Evolutionary conservation across 768 basidiomycete genomes (phyloP).

Genomic region (Tylopilus intermedius): DNA sequence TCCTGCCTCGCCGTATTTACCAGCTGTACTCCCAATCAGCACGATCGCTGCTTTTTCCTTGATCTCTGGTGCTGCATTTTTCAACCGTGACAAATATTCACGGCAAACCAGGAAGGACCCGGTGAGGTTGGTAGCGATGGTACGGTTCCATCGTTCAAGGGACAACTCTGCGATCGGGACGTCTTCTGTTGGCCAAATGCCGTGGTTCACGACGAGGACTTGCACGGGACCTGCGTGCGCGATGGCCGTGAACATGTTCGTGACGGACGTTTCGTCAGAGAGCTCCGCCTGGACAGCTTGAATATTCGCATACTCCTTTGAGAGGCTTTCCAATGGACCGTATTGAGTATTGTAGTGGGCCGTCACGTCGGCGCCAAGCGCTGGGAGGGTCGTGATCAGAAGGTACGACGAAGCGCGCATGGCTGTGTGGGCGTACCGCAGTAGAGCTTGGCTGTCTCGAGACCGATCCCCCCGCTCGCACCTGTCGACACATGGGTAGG

Average conservation of each 20-base stretch:
- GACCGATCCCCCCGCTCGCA: conserved; percentile 72
- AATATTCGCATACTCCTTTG: conserved; percentile 30
- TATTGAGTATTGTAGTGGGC: conserved; percentile 64
- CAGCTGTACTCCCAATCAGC: conserved; percentile 66
- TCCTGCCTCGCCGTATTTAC: conserved; percentile 66
- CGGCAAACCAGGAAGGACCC: conserved; percentile 63
- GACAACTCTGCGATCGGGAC: conserved; percentile 53
- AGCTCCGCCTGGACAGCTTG: conserved; percentile 54
- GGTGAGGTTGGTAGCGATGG: conserved; percentile 60
- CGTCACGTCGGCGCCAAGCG: conserved; percentile 65
- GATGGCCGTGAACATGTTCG: conserved; percentile 41
- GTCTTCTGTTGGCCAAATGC: conserved; percentile 41
- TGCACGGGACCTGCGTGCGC: conserved; percentile 46
- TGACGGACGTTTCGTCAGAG: conserved; percentile 50
- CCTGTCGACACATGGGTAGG: conserved; percentile 35
- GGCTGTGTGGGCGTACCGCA: conserved; percentile 37
- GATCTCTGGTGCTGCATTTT: conserved; percentile 30
- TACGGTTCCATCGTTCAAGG: conserved; percentile 58
- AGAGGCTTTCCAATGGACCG: conserved; percentile 38
- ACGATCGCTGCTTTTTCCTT: conserved; percentile 58
- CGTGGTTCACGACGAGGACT: conserved; percentile 61
- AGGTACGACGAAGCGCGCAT: not conserved
- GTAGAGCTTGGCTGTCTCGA: conserved; percentile 54
- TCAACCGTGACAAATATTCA: conserved; percentile 51
- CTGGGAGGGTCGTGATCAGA: conserved; percentile 30